Base-by-base conservation (phyloP, 1,284 basidiomycete genomes). In the Rhodotorula sp. region DNA sequence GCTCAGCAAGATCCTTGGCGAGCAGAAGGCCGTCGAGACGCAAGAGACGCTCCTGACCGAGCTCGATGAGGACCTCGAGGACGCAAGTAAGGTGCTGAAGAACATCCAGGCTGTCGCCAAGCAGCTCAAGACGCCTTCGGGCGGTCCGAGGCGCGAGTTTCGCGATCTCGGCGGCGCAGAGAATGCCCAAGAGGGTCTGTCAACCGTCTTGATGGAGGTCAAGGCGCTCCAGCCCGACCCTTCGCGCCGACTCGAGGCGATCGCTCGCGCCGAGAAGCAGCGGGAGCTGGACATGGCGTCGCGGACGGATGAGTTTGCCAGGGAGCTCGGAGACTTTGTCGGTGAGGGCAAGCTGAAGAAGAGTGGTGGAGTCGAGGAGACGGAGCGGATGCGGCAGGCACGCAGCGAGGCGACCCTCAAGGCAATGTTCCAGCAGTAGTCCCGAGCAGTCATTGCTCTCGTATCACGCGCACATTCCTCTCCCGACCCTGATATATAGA, bases 1-100 rank as follows among this genome's bases (percentile, higher is more conserved):
- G 82, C 81, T 99, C 79, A 90, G 93, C 82, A 92, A 93, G 75
- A 94, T 99, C 70, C 91, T 98, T 56, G 94, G 97, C 80, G 95
- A 99, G 81, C 95, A 99, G 80, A 91, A 94, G 76, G 90, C 96
- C 82, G 83, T 98, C 64, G 88, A 87, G 19, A 91, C 96, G 77
- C 92, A 96, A 79, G 90, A 94, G 80, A 91, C 94, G 81, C 87
- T 97, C 78, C 84, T 95, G 62, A 84, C 84, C 59, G 95, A 98
- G 79, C 84, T 97, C 55, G 84, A 91, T 68, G 94, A 94, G 77
- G 95, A 98, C 79, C 88, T 95, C 80, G 91, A 91, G 79, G 91
- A 93, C 36, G 88, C 92, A 46, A 80, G 85, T 60, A 89, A 92
- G 76, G 88, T 97, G 57, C 90, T 90, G 76, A 88, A 88, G 1